Evolutionary conservation across 2,329 filamentous ascomycete species (phyloP).

Genomic region (Ophiosphaerella korrae): DNA sequence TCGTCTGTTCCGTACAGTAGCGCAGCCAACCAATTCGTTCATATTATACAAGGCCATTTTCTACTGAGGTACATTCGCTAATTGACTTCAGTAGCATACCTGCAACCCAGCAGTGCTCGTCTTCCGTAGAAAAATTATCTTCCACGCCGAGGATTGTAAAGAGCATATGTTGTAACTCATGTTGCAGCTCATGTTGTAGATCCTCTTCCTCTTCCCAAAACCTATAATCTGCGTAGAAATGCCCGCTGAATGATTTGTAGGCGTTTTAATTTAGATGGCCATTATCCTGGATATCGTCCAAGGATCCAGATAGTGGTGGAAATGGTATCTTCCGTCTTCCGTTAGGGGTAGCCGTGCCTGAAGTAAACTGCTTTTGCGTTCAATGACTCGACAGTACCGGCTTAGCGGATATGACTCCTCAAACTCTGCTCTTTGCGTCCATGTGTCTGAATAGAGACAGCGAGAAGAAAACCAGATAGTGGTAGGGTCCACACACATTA

Average conservation of each 20-base stretch:
- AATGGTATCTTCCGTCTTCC: too few species aligned
- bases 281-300: not conserved
- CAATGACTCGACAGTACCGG: not conserved
- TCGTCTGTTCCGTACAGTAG: not conserved
- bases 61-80: not conserved
- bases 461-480: not conserved
- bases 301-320: not conserved
- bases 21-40: constrained; percentile 1
- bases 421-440: not conserved
- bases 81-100: not conserved
- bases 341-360: too few species aligned
- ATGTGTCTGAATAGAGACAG: not conserved
- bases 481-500: not conserved
- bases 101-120: not conserved
- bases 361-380: not conserved
- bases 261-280: not conserved
- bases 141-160: not conserved
- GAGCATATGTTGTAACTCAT: not conserved
- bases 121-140: not conserved
- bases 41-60: not conserved
- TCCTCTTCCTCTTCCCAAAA: not conserved
- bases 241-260: not conserved
- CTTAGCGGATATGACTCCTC: not conserved
- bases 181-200: not conserved
- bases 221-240: not conserved